phyloP scores from a whole-genome alignment of 192 early-diverging fungal species.

The Coemansia sp. region DNA sequence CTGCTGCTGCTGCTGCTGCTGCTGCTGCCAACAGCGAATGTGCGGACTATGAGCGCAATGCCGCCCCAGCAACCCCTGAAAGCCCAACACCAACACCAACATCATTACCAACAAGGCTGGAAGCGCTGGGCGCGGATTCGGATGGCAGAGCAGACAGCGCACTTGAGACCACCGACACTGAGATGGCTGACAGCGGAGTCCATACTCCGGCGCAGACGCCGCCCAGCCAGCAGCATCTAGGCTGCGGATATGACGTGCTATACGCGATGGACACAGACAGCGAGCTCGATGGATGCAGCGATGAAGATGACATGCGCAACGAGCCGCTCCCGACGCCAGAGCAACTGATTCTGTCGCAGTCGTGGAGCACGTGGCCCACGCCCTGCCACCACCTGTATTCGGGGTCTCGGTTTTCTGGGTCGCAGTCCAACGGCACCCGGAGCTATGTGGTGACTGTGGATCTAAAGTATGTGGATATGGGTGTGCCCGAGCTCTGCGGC shows the following conservation, averaged over 20 bases:
- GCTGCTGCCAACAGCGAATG: not conserved
- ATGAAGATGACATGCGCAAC: constrained; percentile 22
- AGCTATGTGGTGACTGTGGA: constrained; percentile 44
- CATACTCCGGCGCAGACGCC: not conserved
- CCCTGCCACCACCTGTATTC: constrained; percentile 55
- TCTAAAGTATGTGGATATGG: constrained; percentile 64
- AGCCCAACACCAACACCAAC: not conserved
- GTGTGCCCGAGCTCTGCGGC: constrained; percentile 67
- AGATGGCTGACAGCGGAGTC: not conserved
- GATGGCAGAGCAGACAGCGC: not conserved
- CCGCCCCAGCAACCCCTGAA: not conserved
- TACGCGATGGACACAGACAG: not conserved
- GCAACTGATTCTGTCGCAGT: constrained; percentile 52
- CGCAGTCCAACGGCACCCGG: constrained; percentile 51
- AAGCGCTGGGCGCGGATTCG: not conserved
- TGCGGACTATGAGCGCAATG: not conserved
- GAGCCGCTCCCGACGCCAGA: constrained; percentile 48
- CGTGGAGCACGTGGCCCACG: constrained; percentile 56
- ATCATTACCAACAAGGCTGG: not conserved
- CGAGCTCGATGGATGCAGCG: not conserved
- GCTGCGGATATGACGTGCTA: not conserved
- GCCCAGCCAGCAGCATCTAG: not conserved
- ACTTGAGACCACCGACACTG: not conserved
- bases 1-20: too few relatives aligned
- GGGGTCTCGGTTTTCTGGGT: constrained; percentile 47